These are phyloP conservation scores for Dryas octopetala DNA, from an alignment of 306 rosid species.

Conservation along the genomic window DNA sequence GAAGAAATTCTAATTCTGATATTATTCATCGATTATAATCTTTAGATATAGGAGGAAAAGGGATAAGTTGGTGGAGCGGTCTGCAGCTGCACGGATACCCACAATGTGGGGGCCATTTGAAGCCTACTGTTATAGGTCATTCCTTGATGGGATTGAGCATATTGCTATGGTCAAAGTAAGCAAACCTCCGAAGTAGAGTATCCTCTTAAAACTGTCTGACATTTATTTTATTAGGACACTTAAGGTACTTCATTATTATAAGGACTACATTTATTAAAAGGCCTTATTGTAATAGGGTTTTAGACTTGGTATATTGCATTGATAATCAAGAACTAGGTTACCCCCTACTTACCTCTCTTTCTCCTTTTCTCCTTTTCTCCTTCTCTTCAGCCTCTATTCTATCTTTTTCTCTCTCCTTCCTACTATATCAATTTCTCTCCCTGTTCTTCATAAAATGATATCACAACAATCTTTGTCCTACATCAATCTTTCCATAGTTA, in stretches of 20 bases:
- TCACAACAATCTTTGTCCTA: not conserved
- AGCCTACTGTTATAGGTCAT: slow-evolving; percentile 74
- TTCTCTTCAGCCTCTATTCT: not conserved
- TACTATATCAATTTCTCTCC: not conserved
- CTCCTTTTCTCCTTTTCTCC: not conserved
- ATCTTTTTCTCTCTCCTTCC: not conserved
- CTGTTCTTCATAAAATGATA: not conserved
- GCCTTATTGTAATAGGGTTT: not conserved
- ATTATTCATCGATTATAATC: slow-evolving; percentile 12
- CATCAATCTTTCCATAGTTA: not conserved
- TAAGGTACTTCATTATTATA: too few species aligned
- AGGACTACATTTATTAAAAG: too few species aligned
- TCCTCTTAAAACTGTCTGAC: slow-evolving; percentile 1
- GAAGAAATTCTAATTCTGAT: not conserved
- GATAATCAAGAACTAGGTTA: not conserved
- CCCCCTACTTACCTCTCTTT: not conserved
- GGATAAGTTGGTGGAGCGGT: slow-evolving; percentile 62
- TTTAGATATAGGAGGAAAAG: slow-evolving; percentile 91
- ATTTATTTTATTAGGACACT: not conserved
- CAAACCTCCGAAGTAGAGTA: not conserved
- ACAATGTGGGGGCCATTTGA: slow-evolving; percentile 95
- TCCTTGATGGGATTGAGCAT: slow-evolving; percentile 89
- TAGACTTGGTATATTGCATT: not conserved
- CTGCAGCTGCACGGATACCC: slow-evolving; percentile 80
- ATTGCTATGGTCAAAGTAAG: slow-evolving; percentile 98